Base-by-base conservation (phyloP, 139 green algal species). In the Closterium sp. region DNA sequence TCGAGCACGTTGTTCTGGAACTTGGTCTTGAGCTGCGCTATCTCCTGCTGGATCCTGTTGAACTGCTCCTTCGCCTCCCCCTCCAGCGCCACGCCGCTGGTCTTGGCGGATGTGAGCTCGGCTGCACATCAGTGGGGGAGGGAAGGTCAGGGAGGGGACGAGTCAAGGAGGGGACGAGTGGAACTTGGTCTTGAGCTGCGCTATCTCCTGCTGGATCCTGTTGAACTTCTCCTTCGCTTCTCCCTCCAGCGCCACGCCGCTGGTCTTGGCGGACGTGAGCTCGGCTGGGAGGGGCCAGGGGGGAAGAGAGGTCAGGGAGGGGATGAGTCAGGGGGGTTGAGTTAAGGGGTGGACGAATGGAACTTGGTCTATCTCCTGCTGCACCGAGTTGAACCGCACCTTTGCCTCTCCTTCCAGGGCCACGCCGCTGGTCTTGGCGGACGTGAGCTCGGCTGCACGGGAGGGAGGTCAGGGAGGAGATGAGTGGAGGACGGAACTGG, bases 41-140 rank as follows among this genome's bases (percentile, higher is more conserved):
- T 96, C 96, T 98, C 95, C 91, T 99, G 96, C 95, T 98, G 96
- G 94, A 99, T 99, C 36, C 95, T 96, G 93, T 99, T 99, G 96
- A 97, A 99, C 2, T 96, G 94, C 91, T 98, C 95, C 95, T 98
- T 97, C 12, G 83, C 94, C 89, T 96, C 93, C 69, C 97, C 94
- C 31, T 94, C 85, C 38, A 95, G 76, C 8, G 84, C 76, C 81
- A 99, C 97, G 25, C 98, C 98, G 9, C 97, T 97, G 33, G 99
- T 95, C 89, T 96, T 93, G 92, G 98, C 98, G 94, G 98, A 97
- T 32, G 96, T 95, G 89, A 99, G 93, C 90, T 98, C 95, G 8
- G 89, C 92, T 91, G 90, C 85, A 87, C 16, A 19, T 8, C n/a
- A 85, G 81, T 12, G 34, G 55, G 21, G n/a, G 21, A 25, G 76